Base-by-base conservation (phyloP, 2,329 filamentous ascomycete genomes). In the Venturia oleaginea region DNA sequence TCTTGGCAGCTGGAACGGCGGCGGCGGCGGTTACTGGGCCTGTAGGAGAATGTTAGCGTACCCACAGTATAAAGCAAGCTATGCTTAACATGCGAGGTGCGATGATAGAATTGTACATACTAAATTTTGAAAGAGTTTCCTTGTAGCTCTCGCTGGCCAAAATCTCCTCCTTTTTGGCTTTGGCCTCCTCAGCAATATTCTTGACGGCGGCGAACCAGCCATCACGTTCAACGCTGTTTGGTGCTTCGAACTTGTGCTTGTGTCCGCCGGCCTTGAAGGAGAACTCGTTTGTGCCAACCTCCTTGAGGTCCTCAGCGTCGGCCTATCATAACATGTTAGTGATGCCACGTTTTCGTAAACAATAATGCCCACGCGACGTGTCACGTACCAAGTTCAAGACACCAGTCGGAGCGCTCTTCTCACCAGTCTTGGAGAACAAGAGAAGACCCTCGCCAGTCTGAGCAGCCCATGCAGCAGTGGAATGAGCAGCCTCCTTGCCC, bases 361-460 rank as follows among this genome's bases (percentile, higher is more conserved):
- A 10, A 61, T 40, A 38, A 37, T 24, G 22, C 17, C 22, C 7
- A 17, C 42, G 19, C 19, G 51, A 59, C 37, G 24, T 24, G 22
- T 38, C 64, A 75, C 89, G 73, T 84, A 96, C 91, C 76, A 97
- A 80, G 78, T 91, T 90, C 76, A 97, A 88, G 71, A 94, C 87
- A 72, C 91, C 89, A 70, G 86, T 83, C 67, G 93, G 92, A 66
- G 84, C 83, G 69, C 85, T 81, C 86, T 95, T 96, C 72, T 86
- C 84, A 62, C 84, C 81, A 78, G 90, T 87, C 86, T 93, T 92
- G 78, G 89, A 88, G 78, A 91, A 90, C 84, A 95, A 96, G 51
- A 97, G 82, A 24, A 97, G 88, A 74, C 94, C 94, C 83, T 96
- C 96, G 76, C 93, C 93, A 66, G 93, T 97, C 83, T 96, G 86